Evolutionary conservation across 2,329 filamentous ascomycete species (phyloP), one percentile per base, ranked within the genome.

Genomic region (Colletotrichum magnum): DNA sequence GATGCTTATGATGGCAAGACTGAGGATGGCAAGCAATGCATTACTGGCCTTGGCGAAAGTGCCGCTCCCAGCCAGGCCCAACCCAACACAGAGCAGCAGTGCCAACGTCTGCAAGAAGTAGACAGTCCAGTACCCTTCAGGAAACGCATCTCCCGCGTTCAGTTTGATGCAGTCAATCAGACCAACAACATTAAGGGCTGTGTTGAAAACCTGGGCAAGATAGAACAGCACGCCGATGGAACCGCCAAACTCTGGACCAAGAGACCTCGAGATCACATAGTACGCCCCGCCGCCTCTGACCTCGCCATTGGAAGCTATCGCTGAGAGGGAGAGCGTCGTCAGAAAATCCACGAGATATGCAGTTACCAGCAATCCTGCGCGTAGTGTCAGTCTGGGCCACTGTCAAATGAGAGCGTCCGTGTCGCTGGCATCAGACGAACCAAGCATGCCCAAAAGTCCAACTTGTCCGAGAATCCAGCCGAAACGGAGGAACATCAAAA

Each of bases 401-500:
- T 48, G 57, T 36, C 2, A 26, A 56, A 51, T 43, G 15, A 69
- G 56, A 18, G 51, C 36, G 57, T 60, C 59, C 57, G 24, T 60
- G 32, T 10, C 32, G 48, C 43, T 50, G 41, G 53, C 60, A 21
- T 45, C 48, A 48, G 62, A 69, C 85, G 79, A 83, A 93, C 93
- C 92, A 77, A 97, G 83, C 79, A 94, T 96, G 58, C 93, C 94
- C 51, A 95, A 72, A 52, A 97, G 84, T 24, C 94, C 94, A 71
- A 92, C 88, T 77, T 95, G 92, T 9, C 94, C 94, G 24, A 97
- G 84, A 66, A 97, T 93, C 74, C 94, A 90, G 24, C 94, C 94
- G 78, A 97, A 97, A 24, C 94, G 89, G 74, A 97, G 85, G 81
- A 97, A 97, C 93, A 97, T 97, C 71, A 97, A 87, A 79, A 97